These are phyloP conservation scores for Azolla pinnata DNA, from an alignment of 75 land plant genomes.

Conservation along the genomic window DNA sequence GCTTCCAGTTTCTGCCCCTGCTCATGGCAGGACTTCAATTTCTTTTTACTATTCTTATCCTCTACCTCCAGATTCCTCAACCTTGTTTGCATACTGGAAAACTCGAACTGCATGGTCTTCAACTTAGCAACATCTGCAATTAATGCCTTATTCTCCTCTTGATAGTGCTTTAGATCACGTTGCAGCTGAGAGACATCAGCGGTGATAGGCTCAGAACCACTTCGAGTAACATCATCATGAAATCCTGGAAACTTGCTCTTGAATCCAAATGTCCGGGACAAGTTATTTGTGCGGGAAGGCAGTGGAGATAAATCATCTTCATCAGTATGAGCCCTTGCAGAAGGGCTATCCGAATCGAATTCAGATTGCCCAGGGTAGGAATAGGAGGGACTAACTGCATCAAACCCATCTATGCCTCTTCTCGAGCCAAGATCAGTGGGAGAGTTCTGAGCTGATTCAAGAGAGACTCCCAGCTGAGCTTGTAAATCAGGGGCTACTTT, in stretches of 20 bases:
- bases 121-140: neutral
- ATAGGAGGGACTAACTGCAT: constrained; percentile 20
- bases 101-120: neutral
- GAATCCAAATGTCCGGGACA: neutral
- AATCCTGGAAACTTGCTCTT: neutral
- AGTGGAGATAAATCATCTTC: constrained; percentile 25
- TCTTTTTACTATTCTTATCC: neutral
- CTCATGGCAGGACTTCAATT: neutral
- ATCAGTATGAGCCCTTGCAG: constrained; percentile 19
- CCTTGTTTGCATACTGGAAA: neutral
- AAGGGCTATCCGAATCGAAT: constrained; percentile 18
- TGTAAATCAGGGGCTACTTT: constrained; percentile 11
- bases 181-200: neutral
- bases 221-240: neutral
- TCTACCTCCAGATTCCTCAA: constrained; percentile 3
- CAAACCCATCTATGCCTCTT: constrained; percentile 43
- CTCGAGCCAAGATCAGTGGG: neutral
- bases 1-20: constrained; percentile 4
- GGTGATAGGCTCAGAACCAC: neutral
- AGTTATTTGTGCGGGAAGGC: constrained; percentile 17
- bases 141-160: neutral
- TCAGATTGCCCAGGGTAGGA: constrained; percentile 15
- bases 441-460: constrained; percentile 8
- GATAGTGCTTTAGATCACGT: neutral
- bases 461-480: constrained; percentile 3